A percentile compares a stretch with the other conserved stretches of the same genome.
Evolutionary conservation across 2,329 filamentous ascomycete genomes (phyloP).

Genomic region (Arthrinium phaeospermum): DNA sequence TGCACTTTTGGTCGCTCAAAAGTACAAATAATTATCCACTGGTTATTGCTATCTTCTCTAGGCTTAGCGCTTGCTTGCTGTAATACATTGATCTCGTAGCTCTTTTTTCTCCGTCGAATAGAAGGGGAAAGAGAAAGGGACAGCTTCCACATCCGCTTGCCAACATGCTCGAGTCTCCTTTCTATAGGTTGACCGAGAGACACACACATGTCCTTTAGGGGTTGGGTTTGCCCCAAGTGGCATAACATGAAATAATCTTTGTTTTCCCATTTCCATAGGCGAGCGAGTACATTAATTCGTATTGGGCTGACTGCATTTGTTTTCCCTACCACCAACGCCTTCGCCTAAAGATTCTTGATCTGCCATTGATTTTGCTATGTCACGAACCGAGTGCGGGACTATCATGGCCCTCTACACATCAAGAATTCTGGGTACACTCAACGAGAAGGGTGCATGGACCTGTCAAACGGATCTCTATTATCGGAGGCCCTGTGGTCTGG

Average conservation of each 20-base stretch:
- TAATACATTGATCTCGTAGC: not conserved
- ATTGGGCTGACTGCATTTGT: not conserved
- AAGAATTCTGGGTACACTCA: not conserved
- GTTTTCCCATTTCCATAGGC: not conserved
- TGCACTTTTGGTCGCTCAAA: too few species aligned
- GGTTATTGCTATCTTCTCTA: not conserved
- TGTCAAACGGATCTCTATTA: not conserved
- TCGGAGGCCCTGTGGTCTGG: not conserved
- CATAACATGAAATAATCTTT: not conserved
- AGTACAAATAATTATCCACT: too few species aligned
- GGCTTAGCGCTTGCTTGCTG: not conserved
- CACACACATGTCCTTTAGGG: not conserved
- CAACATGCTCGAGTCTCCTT: not conserved
- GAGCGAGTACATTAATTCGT: not conserved
- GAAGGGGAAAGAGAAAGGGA: not conserved
- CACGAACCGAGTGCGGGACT: not conserved
- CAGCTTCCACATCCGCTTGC: not conserved
- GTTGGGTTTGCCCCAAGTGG: not conserved
- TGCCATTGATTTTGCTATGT: not conserved
- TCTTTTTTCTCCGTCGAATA: not conserved
- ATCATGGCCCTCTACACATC: not conserved
- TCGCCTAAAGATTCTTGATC: conserved; percentile 12
- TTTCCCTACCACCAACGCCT: conserved; percentile 7
- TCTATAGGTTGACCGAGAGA: not conserved
- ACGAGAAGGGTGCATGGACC: not conserved